phyloP scores from a whole-genome alignment of 176 grass and related monocot species.

The Olyra latifolia region DNA sequence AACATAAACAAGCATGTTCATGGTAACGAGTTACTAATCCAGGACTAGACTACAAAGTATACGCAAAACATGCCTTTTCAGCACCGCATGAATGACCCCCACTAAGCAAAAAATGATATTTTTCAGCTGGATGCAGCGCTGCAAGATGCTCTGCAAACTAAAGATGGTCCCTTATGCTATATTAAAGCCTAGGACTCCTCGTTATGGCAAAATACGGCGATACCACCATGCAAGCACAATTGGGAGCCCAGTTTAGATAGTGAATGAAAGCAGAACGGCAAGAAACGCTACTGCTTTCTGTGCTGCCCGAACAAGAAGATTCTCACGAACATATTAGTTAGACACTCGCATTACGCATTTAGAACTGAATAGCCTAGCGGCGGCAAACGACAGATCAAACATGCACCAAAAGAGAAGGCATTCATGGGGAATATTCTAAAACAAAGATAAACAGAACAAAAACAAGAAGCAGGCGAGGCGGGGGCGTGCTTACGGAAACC shows the following conservation, averaged over 20 bases:
- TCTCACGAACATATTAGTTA: background rate
- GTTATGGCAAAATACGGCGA: background rate
- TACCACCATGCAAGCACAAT: background rate
- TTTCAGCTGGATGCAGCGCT: slow-evolving; percentile 4
- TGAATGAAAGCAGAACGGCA: background rate
- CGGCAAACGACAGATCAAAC: background rate
- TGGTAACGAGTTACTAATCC: background rate
- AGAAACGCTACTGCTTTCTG: background rate
- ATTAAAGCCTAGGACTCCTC: background rate
- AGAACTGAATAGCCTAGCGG: background rate
- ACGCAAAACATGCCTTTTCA: background rate
- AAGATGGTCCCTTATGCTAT: background rate
- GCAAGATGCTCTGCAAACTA: slow-evolving; percentile 11
- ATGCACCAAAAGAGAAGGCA: background rate
- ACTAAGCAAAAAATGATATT: background rate
- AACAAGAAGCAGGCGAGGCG: background rate
- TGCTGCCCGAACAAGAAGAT: background rate
- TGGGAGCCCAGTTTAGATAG: background rate
- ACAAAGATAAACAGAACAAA: background rate
- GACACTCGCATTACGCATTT: background rate
- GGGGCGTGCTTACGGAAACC: slow-evolving; percentile 76
- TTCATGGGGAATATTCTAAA: background rate
- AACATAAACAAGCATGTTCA: background rate
- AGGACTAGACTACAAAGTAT: background rate
- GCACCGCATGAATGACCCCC: background rate